Percentiles rank a stretch among this genome's conserved stretches.
Evolutionary conservation across 306 rosid species (phyloP).

Genomic region (Gastrolobium bilobum): DNA sequence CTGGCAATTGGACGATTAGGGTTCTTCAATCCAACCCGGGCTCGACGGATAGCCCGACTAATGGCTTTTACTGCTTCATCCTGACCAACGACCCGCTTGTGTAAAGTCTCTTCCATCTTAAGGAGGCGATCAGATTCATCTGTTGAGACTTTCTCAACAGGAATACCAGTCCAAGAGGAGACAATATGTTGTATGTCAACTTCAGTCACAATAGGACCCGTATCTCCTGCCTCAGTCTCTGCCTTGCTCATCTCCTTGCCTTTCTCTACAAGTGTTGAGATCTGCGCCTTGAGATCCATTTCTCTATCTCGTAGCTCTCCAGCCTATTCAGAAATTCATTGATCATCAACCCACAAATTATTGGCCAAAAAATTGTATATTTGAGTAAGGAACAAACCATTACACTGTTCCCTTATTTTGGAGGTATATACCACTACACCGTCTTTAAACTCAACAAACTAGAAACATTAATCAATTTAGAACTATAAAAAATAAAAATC

Average conservation of each 20-base stretch:
- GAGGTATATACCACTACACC: neutral
- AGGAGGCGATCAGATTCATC: conserved; percentile 99
- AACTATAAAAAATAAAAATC: conserved; percentile 19
- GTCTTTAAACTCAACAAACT: conserved; percentile 20
- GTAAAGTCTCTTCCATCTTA: conserved; percentile 97
- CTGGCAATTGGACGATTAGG: conserved; percentile 99
- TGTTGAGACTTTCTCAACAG: conserved; percentile 93
- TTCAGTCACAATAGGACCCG: conserved; percentile 88
- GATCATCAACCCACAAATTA: conserved; percentile 36
- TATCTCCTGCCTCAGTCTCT: conserved; percentile 94
- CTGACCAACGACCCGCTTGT: conserved; percentile 87
- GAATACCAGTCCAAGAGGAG: conserved; percentile 98
- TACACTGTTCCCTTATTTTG: neutral
- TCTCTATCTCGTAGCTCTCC: conserved; percentile 96
- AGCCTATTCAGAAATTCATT: conserved; percentile 66
- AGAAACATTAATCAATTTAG: conserved; percentile 36
- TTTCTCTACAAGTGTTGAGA: conserved; percentile 85
- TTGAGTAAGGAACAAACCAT: conserved; percentile 19
- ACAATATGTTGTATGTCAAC: conserved; percentile 93
- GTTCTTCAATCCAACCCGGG: conserved; percentile 95
- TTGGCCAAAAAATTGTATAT: conserved; percentile 8
- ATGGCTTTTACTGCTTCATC: conserved; percentile 99
- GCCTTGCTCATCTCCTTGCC: conserved; percentile 99
- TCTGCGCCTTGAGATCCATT: conserved; percentile 95
- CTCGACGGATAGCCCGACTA: conserved; percentile 94